Evolutionary conservation across 176 grass and related monocot genomes (phyloP).

Genomic region (Urochloa ruziziensis): DNA sequence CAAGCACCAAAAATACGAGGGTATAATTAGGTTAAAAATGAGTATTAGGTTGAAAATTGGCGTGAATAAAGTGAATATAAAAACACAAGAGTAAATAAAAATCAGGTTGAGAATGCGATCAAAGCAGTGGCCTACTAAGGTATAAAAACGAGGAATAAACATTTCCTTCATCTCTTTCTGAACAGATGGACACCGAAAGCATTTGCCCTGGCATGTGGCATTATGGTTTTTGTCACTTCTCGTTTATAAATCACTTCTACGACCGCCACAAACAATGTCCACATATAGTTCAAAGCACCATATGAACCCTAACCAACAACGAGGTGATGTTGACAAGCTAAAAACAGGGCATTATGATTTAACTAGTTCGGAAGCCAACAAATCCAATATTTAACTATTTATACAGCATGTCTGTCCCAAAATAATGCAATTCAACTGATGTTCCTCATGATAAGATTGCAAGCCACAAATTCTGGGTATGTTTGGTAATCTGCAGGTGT

Average conservation of each 20-base stretch:
- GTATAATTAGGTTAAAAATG: not conserved
- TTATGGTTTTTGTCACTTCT: not conserved
- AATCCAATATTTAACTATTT: constrained; percentile 5
- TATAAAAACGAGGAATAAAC: constrained; percentile 7
- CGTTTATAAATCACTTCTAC: not conserved
- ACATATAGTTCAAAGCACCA: not conserved
- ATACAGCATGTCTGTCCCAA: not conserved
- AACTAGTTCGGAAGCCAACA: not conserved
- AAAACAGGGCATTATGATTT: not conserved
- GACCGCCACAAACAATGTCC: not conserved
- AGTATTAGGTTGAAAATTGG: not conserved
- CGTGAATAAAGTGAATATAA: not conserved
- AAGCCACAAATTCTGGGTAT: not conserved
- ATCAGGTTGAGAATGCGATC: not conserved
- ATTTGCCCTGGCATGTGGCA: not conserved
- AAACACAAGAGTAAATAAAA: not conserved
- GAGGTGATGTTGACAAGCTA: not conserved
- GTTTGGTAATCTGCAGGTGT: not conserved
- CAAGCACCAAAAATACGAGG: not conserved
- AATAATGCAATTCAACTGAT: constrained; percentile 20
- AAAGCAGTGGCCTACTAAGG: not conserved
- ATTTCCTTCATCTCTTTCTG: not conserved
- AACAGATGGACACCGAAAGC: not conserved
- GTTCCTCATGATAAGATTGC: not conserved
- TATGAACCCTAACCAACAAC: not conserved